Percentiles rank a stretch among this genome's conserved stretches.
These are phyloP conservation scores for Epichloe festucae DNA, from an alignment of 2,329 filamentous ascomycete species.

Conservation along the genomic window DNA sequence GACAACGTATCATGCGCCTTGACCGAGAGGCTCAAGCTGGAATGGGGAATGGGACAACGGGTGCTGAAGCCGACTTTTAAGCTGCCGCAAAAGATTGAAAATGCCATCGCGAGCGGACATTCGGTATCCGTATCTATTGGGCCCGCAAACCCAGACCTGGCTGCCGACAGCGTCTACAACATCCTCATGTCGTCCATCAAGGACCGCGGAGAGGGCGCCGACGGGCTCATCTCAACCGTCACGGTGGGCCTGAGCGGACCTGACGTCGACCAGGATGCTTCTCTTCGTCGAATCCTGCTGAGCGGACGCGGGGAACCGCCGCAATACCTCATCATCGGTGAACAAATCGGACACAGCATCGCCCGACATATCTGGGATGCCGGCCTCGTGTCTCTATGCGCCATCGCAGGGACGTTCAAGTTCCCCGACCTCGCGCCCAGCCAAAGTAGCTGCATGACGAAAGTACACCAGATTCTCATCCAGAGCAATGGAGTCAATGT, in stretches of 20 bases:
- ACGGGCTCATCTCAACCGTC: conserved; percentile 31
- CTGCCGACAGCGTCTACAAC: conserved; percentile 14
- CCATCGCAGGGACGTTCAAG: conserved; percentile 17
- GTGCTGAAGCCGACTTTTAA: conserved; percentile 24
- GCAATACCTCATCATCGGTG: conserved; percentile 31
- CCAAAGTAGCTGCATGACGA: conserved; percentile 15
- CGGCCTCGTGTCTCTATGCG: conserved; percentile 32
- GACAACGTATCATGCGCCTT: conserved; percentile 13
- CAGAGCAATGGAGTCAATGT: conserved; percentile 23
- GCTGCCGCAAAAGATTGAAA: conserved; percentile 16
- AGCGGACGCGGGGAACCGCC: conserved; percentile 12
- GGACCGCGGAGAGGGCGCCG: conserved; percentile 10
- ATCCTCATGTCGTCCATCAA: conserved; percentile 14
- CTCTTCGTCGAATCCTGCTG: conserved; percentile 18
- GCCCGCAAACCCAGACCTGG: conserved; percentile 11
- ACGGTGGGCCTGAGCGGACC: conserved; percentile 23
- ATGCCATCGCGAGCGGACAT: conserved; percentile 12
- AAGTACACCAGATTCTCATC: conserved; percentile 19
- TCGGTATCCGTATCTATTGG: conserved; percentile 18
- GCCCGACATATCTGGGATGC: conserved; percentile 48
- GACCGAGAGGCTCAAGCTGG: conserved; percentile 14
- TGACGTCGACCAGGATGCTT: conserved; percentile 12
- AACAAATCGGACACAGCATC: conserved; percentile 47
- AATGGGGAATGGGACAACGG: conserved; percentile 24
- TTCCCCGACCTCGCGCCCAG: conserved; percentile 15